A percentile compares a stretch with the other conserved stretches of the same genome.
Conservation (phyloP, 495 filamentous ascomycete genomes). For the Xanthoparmelia taractica region DNA sequence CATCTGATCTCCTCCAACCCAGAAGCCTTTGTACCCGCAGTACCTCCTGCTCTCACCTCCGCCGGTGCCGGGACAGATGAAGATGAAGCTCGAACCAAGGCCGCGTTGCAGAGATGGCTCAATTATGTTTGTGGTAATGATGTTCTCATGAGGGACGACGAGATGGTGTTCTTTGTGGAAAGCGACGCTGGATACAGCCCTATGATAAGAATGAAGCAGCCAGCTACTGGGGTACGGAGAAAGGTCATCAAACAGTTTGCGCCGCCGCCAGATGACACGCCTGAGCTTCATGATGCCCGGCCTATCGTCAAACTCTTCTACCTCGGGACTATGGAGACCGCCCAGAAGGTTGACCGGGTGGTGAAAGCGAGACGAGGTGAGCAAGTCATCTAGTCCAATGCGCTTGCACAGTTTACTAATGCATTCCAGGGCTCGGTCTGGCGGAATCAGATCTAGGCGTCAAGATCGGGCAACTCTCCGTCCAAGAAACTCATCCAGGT, state of each 20-base stretch:
- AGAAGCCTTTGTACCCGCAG: conserved; percentile 93
- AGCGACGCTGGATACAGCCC: conserved; percentile 98
- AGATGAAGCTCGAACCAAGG: conserved; percentile 84
- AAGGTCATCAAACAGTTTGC: conserved; percentile 98
- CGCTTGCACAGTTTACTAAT: background rate
- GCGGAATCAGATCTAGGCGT: conserved; percentile 90
- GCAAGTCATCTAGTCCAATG: conserved; percentile 21
- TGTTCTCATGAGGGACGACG: conserved; percentile 86
- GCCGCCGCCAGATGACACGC: conserved; percentile 93
- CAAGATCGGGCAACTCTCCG: conserved; percentile 73
- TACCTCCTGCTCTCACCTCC: conserved; percentile 82
- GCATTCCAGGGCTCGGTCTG: conserved; percentile 66
- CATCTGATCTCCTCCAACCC: conserved; percentile 94
- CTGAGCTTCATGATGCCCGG: conserved; percentile 80
- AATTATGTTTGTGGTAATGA: conserved; percentile 89
- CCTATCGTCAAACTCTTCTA: conserved; percentile 95
- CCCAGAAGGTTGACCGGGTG: conserved; percentile 88
- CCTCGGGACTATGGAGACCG: conserved; percentile 86
- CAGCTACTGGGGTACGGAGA: conserved; percentile 87
- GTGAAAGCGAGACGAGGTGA: conserved; percentile 88
- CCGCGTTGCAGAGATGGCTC: conserved; percentile 86
- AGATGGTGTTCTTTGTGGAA: conserved; percentile 95
- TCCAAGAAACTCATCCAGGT: conserved; percentile 83
- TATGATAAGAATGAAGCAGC: conserved; percentile 90
- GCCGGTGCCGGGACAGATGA: conserved; percentile 96